phyloP scores from a whole-genome alignment of 352 stramenopile genomes.

The Pythium aristosporum region DNA sequence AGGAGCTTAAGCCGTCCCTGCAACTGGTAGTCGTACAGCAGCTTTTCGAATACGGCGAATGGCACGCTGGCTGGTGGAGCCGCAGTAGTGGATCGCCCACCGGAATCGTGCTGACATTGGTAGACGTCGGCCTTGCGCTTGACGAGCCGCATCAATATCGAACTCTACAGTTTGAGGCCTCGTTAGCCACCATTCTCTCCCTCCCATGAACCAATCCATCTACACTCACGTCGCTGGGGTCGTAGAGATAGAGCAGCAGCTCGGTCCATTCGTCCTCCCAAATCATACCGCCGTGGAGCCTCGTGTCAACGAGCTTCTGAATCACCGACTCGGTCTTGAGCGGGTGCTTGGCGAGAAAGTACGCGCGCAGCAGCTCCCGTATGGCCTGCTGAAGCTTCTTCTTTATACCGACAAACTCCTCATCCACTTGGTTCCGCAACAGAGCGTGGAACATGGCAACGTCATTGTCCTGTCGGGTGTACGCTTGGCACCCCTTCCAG shows the following conservation, averaged over 20 bases:
- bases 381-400: constrained; percentile 72
- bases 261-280: constrained; percentile 72
- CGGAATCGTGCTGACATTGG: constrained; percentile 13
- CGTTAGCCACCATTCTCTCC: neutral
- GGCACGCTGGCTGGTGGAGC: constrained; percentile 26
- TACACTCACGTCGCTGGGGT: constrained; percentile 57
- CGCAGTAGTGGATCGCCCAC: neutral
- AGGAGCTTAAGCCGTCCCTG: constrained; percentile 63
- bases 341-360: constrained; percentile 64
- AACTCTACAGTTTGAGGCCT: constrained; percentile 34
- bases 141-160: constrained; percentile 44
- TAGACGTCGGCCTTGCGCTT: constrained; percentile 41
- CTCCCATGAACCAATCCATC: neutral
- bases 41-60: constrained; percentile 65
- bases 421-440: constrained; percentile 77
- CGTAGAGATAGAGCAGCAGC: constrained; percentile 76
- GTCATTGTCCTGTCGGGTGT: constrained; percentile 59
- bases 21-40: constrained; percentile 73
- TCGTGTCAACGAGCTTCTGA: constrained; percentile 41
- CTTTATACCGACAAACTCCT: constrained; percentile 81
- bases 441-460: constrained; percentile 77
- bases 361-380: constrained; percentile 65
- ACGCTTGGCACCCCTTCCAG: constrained; percentile 67
- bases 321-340: constrained; percentile 64
- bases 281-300: constrained; percentile 36